phyloP scores from a whole-genome alignment of 2,329 filamentous ascomycete genomes.

The Fusarium newnesense region DNA sequence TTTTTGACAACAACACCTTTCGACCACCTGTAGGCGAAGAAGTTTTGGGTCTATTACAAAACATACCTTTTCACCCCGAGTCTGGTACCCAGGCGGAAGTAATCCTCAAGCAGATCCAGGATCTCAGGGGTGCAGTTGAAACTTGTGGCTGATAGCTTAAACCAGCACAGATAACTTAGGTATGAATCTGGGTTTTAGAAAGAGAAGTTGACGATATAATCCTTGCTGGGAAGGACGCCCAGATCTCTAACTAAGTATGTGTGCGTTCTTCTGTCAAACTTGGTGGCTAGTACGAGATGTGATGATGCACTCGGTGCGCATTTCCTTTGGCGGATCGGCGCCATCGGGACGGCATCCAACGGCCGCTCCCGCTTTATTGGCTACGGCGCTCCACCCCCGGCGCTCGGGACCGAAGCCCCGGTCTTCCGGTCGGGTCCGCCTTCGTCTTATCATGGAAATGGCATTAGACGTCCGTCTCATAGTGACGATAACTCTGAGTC shows the following conservation, averaged over 20 bases:
- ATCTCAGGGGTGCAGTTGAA: no score
- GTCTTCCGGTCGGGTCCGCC: not conserved
- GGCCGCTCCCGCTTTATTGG: not conserved
- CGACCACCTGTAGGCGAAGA: no score
- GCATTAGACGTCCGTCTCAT: not conserved
- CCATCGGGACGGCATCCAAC: not conserved
- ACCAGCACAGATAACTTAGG: no score
- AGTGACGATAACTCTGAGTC: not conserved
- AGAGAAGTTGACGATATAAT: no score
- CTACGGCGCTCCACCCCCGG: not conserved
- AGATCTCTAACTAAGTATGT: not conserved
- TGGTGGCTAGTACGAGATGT: not conserved
- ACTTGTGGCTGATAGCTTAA: no score
- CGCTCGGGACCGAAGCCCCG: not conserved
- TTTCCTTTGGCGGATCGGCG: not conserved
- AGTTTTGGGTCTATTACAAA: no score
- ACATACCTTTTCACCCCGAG: no score
- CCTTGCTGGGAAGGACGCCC: not conserved
- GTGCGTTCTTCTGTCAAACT: no score
- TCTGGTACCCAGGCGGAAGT: no score
- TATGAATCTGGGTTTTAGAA: no score
- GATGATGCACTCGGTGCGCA: not conserved
- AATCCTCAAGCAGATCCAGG: no score
- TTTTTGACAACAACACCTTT: no score
- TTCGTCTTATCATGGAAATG: not conserved